These are phyloP conservation scores for Fusarium drepaniforme DNA, from an alignment of 2,329 filamentous ascomycete species.

Conservation along the genomic window DNA sequence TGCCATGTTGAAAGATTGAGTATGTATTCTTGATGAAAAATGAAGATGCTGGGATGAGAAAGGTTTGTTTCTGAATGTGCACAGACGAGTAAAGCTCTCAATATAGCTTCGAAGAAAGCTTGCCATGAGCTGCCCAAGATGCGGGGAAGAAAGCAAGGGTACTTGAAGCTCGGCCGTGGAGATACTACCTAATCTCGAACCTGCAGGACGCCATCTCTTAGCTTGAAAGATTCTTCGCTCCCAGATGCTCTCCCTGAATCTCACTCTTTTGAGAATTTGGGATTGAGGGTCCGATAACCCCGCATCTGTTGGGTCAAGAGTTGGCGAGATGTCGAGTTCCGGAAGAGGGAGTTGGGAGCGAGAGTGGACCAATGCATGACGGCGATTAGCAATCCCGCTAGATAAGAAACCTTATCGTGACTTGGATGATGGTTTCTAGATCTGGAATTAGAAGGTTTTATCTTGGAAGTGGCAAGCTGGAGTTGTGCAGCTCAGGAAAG, in stretches of 20 bases:
- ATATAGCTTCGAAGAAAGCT: constrained; percentile 1
- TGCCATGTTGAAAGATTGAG: neutral
- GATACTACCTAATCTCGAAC: neutral
- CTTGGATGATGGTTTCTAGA: neutral
- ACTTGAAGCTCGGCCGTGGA: neutral
- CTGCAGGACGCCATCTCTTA: neutral
- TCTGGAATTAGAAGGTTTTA: neutral
- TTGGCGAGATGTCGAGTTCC: neutral
- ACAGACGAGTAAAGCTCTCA: neutral
- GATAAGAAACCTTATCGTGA: neutral
- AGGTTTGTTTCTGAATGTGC: neutral
- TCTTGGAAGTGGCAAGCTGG: neutral
- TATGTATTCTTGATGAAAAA: too few relatives aligned
- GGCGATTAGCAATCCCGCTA: neutral
- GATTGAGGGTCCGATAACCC: neutral
- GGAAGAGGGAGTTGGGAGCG: neutral
- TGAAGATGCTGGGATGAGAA: neutral
- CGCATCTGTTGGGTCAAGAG: neutral
- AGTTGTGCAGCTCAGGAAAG: too few relatives aligned
- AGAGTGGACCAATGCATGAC: neutral
- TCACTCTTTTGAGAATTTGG: neutral
- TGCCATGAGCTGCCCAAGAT: constrained; percentile 7
- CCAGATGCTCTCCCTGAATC: neutral
- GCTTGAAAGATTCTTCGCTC: neutral
- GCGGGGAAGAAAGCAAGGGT: neutral